Conservation (phyloP, 2,329 filamentous ascomycete genomes). For the Penicillium verrucosum region DNA sequence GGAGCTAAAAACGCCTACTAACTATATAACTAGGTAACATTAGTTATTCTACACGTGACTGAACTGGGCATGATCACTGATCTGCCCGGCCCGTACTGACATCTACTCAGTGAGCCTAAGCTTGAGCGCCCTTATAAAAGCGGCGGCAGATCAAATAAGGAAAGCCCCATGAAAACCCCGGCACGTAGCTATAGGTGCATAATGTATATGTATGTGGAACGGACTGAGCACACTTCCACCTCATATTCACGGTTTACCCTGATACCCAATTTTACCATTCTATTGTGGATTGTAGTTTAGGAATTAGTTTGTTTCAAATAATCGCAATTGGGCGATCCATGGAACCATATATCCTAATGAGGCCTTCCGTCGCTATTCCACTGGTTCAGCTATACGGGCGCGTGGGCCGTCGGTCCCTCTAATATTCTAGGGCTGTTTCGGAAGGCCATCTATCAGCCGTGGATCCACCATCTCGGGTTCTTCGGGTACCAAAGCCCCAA, state of each 20-base stretch:
- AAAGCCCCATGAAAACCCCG: too few relatives aligned
- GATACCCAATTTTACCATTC: neutral
- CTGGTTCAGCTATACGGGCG: neutral
- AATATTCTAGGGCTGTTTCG: neutral
- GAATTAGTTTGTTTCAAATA: neutral
- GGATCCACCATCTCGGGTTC: constrained; percentile 1
- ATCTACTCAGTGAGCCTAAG: too few relatives aligned
- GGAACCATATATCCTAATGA: neutral
- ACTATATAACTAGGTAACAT: too few relatives aligned
- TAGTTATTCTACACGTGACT: too few relatives aligned
- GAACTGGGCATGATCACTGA: too few relatives aligned
- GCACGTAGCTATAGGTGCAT: too few relatives aligned
- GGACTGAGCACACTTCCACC: constrained; percentile 2
- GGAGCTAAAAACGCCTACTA: too few relatives aligned
- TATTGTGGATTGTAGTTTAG: neutral
- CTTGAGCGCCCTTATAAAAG: too few relatives aligned
- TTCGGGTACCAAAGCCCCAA: constrained; percentile 8
- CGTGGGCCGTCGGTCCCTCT: neutral
- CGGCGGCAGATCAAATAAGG: too few relatives aligned
- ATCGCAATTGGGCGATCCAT: neutral
- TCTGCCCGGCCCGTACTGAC: too few relatives aligned
- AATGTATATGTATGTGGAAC: constrained; percentile 1
- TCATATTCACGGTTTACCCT: neutral
- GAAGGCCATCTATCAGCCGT: constrained; percentile 8
- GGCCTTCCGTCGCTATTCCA: neutral